Evolutionary conservation across 257 asterid species (phyloP).

Genomic region (Lavandula angustifolia): DNA sequence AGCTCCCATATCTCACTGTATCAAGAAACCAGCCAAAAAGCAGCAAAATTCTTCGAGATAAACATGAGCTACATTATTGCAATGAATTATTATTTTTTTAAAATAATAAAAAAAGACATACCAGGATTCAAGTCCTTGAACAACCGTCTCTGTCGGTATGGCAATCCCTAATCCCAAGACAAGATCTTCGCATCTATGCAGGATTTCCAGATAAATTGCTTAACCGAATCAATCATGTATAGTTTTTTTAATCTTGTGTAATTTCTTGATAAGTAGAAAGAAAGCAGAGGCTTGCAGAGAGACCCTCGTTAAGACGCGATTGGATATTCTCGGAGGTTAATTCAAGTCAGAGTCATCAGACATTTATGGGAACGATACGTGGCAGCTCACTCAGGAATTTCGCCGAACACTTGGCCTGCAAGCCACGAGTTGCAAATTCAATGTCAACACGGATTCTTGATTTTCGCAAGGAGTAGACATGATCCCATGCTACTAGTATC

Average conservation of each 20-base stretch:
- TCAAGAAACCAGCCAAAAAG: constrained; percentile 23
- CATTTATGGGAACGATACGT: constrained; percentile 20
- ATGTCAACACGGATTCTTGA: too few relatives aligned
- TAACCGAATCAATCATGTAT: background rate
- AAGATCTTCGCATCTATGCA: constrained; percentile 27
- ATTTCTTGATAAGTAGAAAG: constrained; percentile 15
- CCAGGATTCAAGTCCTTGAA: constrained; percentile 32
- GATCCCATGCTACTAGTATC: too few relatives aligned
- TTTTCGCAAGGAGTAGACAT: too few relatives aligned
- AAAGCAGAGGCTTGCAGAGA: constrained; percentile 27
- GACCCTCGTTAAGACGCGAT: constrained; percentile 14
- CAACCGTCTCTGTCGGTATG: constrained; percentile 29
- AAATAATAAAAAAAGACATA: background rate
- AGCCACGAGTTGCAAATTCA: background rate
- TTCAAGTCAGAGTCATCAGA: constrained; percentile 12
- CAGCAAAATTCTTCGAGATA: constrained; percentile 15
- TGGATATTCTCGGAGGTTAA: constrained; percentile 32
- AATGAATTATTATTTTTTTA: background rate
- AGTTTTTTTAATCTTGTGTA: background rate
- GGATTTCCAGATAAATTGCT: constrained; percentile 10
- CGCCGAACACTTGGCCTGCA: constrained; percentile 23
- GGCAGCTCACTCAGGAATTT: constrained; percentile 30
- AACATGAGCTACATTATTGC: constrained; percentile 1
- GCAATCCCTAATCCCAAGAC: constrained; percentile 22
- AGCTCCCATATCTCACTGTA: background rate